Conservation (phyloP, 371 early-diverging fungal species). For the Phascolomyces articulosus region DNA sequence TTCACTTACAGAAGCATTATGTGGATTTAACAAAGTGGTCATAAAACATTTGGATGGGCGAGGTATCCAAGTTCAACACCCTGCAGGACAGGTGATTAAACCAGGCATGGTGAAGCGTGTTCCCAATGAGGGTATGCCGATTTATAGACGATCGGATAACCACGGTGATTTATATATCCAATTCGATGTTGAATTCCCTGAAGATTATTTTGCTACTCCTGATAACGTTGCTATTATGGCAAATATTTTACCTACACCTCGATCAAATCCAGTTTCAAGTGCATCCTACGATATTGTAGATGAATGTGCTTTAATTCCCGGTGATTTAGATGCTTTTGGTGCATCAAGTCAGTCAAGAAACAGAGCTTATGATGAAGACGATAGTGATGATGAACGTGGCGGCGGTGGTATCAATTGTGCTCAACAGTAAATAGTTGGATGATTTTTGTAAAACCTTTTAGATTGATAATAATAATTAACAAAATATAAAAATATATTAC, state of each 20-base stretch:
- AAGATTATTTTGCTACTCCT: conserved; percentile 68
- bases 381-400: conserved; percentile 65
- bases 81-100: conserved; percentile 91
- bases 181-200: conserved; percentile 96
- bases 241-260: conserved; percentile 52
- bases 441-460: no score
- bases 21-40: conserved; percentile 85
- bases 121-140: conserved; percentile 95
- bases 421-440: conserved; percentile 74
- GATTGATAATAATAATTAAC: no score
- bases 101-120: conserved; percentile 89
- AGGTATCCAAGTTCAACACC: conserved; percentile 81
- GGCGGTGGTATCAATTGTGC: conserved; percentile 78
- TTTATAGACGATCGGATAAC: conserved; percentile 82
- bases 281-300: conserved; percentile 46
- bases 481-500: no score
- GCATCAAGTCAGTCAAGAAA: conserved; percentile 32
- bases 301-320: conserved; percentile 43
- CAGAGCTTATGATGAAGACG: conserved; percentile 60
- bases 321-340: conserved; percentile 42
- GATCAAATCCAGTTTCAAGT: conserved; percentile 21
- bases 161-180: conserved; percentile 91
- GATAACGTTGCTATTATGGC: conserved; percentile 52
- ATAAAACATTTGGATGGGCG: conserved; percentile 93
- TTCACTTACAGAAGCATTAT: conserved; percentile 88